Evolutionary conservation across 768 basidiomycete species (phyloP).

Genomic region (Suillus ampliporus): DNA sequence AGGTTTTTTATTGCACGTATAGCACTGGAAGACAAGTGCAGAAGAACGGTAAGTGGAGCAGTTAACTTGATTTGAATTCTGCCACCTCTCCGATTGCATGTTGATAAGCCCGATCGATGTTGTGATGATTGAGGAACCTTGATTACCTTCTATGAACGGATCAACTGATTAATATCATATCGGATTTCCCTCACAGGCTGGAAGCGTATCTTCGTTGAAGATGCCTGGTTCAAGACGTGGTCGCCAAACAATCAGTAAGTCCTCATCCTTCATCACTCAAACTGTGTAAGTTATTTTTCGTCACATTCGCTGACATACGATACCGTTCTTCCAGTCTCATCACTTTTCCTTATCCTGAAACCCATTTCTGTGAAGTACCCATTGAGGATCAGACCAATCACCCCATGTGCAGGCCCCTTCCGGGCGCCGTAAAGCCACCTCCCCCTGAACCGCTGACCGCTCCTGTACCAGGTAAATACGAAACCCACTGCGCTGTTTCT

Average conservation of each 20-base stretch:
- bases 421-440: conserved; percentile 32
- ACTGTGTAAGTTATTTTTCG: neutral
- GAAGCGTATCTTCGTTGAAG: conserved; percentile 50
- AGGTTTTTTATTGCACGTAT: conserved; percentile 48
- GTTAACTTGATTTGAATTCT: neutral
- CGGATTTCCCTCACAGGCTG: conserved; percentile 40
- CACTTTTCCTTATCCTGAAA: conserved; percentile 46
- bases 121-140: neutral
- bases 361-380: conserved; percentile 46
- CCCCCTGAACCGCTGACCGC: conserved; percentile 30
- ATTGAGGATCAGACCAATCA: conserved; percentile 43
- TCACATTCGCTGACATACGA: neutral
- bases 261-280: conserved; percentile 4
- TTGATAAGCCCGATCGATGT: neutral
- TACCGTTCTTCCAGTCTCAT: conserved; percentile 30
- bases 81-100: neutral
- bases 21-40: conserved; percentile 47
- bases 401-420: conserved; percentile 51
- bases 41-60: conserved; percentile 45
- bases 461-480: conserved; percentile 39
- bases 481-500: conserved; percentile 14
- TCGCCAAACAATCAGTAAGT: conserved; percentile 27
- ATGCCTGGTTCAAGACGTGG: conserved; percentile 45
- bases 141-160: conserved; percentile 4
- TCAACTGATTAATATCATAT: neutral